Evolutionary conservation across 768 basidiomycete species (phyloP), one percentile per base, ranked within the genome.

Genomic region (Hemileccinum rubropunctum): DNA sequence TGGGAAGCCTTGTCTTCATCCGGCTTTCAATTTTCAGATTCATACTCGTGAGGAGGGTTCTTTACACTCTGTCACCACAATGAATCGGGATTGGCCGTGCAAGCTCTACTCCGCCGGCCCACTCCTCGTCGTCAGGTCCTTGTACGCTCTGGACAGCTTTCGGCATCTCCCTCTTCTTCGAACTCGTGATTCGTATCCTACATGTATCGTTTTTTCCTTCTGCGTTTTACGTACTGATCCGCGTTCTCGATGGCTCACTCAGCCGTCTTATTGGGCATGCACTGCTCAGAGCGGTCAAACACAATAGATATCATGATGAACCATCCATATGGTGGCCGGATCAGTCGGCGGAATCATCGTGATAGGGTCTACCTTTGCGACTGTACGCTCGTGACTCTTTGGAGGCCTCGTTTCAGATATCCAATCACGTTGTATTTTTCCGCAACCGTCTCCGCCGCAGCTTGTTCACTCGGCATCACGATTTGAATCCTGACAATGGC

Each of bases 311-410:
- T 30, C 4, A 30, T 23, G 10, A n/a, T n/a, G n/a, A n/a, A n/a
- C 49, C 26, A 35, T 58, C 51, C 36, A 14, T n/a, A 14, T 54
- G 27, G 47, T 50, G 38, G 50, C 55, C 21, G 57, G 55, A 33
- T 38, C 53, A 4, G 48, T 59, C 21, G 50, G 57, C 17, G 59
- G 57, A 3, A 30, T 54, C 39, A 13, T 47, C n/a, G 45, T 60
- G 33, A 45, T 51, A 12, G 50, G 45, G 1, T 53, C 62, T 14
- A 27, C 46, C 46, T 17, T 55, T 26, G 32, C 45, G 6, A 21
- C 48, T 9, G 35, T n/a, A n/a, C n/a, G n/a, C n/a, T n/a, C n/a
- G n/a, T n/a, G n/a, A n/a, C n/a, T n/a, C n/a, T n/a, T n/a, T n/a
- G n/a, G n/a, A n/a, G 11, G 28, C 9, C 28, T 12, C 28, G 28